Evolutionary conservation across 2,329 filamentous ascomycete species (phyloP), one percentile per base, ranked within the genome.

Genomic region (Cadophora sp.): DNA sequence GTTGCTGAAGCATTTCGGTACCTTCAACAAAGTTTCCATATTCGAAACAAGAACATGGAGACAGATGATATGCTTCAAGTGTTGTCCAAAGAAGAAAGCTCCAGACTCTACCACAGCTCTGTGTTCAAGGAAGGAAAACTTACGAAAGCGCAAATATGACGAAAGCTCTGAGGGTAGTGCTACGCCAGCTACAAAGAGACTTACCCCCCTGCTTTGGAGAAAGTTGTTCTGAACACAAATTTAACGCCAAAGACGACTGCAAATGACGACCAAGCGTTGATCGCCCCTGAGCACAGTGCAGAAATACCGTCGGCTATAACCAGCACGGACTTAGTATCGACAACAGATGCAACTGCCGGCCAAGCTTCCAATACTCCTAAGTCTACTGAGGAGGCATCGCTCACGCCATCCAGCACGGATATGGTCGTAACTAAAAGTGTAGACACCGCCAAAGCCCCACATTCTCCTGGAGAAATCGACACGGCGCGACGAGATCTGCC

Each of bases 51-150:
- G 31, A 19, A 55, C 51, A 4, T 55, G 51, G 51, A 31, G 51
- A 31, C 51, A 55, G 51, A 31, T 55, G 51, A 19, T 55, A 14
- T 31, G 51, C 27, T 55, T 55, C 27, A 55, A 55, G 27, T 55
- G 51, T n/a, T 55, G 51, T 31, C 51, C 51, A 31, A 31, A n/a
- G 51, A 55, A 55, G 26, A 19, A 55, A 8, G 7, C 16, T 55
- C 16, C 27, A 19, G 6, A 16, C 3, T 55, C 26, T n/a, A 26
- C 27, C 19, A 14, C 14, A 16, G 12, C 14, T 31, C 26, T 16
- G 2, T 31, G 31, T 5, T 55, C 51, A n/a, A 16, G 2, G 12
- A 55, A 29, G 51, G 51, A 19, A 27, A 55, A 55, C 26, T 29
- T 29, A 31, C 51, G 51, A 16, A 55, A 55, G 27, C 51, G 51